Conservation (phyloP, 352 stramenopile genomes). For the Pilasporangium apinafurcum region DNA sequence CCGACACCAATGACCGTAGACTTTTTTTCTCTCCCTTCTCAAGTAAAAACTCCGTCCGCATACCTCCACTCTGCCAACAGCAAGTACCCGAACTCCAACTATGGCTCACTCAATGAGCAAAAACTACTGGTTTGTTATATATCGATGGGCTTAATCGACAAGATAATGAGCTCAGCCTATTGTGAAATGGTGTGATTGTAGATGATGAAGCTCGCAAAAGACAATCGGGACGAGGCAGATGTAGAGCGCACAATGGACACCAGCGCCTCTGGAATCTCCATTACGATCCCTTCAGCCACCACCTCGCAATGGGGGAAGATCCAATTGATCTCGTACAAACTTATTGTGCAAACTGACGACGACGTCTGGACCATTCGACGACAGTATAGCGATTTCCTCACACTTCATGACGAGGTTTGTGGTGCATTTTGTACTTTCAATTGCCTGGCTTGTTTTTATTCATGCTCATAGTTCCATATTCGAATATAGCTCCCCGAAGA, state of each 20-base stretch:
- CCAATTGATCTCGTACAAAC: conserved; percentile 69
- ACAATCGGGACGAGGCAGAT: not conserved
- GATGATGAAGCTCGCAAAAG: too few species aligned
- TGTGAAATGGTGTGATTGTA: not conserved
- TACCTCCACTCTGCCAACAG: conserved; percentile 43
- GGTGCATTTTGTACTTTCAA: not conserved
- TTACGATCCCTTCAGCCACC: conserved; percentile 62
- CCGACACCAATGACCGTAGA: conserved; percentile 46
- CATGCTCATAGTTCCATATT: not conserved
- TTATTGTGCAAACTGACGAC: conserved; percentile 64
- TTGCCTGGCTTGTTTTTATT: not conserved
- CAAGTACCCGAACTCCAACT: conserved; percentile 25
- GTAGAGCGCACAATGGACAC: conserved; percentile 12
- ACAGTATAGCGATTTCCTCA: conserved; percentile 58
- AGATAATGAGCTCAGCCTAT: not conserved
- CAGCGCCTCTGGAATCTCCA: conserved; percentile 21
- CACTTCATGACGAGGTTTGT: conserved; percentile 44
- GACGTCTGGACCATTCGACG: conserved; percentile 61
- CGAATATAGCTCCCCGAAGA: conserved; percentile 26
- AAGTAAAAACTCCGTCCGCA: conserved; percentile 48
- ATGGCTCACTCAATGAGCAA: conserved; percentile 52
- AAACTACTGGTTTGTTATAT: not conserved
- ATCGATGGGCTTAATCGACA: not conserved
- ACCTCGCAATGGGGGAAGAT: conserved; percentile 69
- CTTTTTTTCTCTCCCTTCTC: conserved; percentile 31